Percentiles rank a stretch among this genome's conserved stretches.
Conservation (phyloP, 805 yeast genomes). For the Yarrowia bubula region DNA sequence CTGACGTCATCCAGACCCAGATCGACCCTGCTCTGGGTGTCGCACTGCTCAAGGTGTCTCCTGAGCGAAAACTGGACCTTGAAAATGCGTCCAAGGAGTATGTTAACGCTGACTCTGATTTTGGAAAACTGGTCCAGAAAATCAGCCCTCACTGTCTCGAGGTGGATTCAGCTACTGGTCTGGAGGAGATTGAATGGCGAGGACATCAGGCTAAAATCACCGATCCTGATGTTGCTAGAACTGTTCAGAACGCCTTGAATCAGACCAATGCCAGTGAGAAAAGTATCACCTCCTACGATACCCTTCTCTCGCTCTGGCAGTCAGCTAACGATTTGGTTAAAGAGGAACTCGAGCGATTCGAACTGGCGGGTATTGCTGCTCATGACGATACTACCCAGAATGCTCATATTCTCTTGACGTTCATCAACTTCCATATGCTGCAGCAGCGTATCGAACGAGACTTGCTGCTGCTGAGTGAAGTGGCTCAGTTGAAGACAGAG, state of each 20-base stretch:
- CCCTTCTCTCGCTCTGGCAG: slow-evolving; percentile 62
- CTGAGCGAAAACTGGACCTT: slow-evolving; percentile 47
- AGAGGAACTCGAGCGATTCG: slow-evolving; percentile 50
- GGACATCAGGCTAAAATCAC: slow-evolving; percentile 59
- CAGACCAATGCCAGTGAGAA: slow-evolving; percentile 33
- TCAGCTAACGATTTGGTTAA: slow-evolving; percentile 63
- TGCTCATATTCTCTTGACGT: slow-evolving; percentile 72
- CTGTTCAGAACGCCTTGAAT: slow-evolving; percentile 36
- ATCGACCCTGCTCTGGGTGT: slow-evolving; percentile 67
- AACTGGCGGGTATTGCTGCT: slow-evolving; percentile 34
- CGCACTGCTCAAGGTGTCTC: slow-evolving; percentile 47
- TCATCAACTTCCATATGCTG: slow-evolving; percentile 64
- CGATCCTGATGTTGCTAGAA: slow-evolving; percentile 68
- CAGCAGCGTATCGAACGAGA: slow-evolving; percentile 75
- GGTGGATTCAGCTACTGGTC: slow-evolving; percentile 35
- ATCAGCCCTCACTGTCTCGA: slow-evolving; percentile 38
- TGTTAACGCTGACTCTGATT: slow-evolving; percentile 31
- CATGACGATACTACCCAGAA: slow-evolving; percentile 60
- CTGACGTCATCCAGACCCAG: slow-evolving; percentile 54
- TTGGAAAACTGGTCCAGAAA: slow-evolving; percentile 44
- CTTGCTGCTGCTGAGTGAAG: slow-evolving; percentile 41
- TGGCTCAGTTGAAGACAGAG: slow-evolving; percentile 15
- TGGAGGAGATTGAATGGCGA: slow-evolving; percentile 56
- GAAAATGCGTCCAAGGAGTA: slow-evolving; percentile 45
- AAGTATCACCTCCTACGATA: slow-evolving; percentile 54